Evolutionary conservation across 352 stramenopile species (phyloP), one percentile per base, ranked within the genome.

Genomic region (Globisporangium orthogonon): DNA sequence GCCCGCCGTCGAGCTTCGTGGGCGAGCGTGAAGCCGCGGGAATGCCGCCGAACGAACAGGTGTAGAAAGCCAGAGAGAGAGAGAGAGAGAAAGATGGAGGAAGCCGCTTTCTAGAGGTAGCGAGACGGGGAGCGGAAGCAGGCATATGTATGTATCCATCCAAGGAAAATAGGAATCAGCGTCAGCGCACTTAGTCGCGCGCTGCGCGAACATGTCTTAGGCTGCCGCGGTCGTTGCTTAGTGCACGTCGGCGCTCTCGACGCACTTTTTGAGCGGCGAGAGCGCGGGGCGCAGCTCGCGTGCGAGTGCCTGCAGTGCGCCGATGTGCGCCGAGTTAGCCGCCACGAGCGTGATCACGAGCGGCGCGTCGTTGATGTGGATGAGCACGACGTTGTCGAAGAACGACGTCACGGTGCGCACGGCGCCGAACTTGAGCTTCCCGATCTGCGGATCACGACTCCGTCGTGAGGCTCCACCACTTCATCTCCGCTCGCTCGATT

Each of bases 261-360:
- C 79, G 54, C 68, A 84, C 52, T 75, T 80, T 57, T 89, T 89
- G 41, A 93, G 72, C 40, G 78, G 76, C 46, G 65, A 69, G 50
- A 91, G 75, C n/a, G 71, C 74, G 18, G 74, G 67, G 50, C 74
- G 72, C 56, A 93, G 53, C 58, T 90, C 74, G 40, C 56, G 61
- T 1, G 76, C 74, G 15, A 93, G 61, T 18, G 77, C 73, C 39
- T 83, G 71, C 39, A 93, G 55, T 6, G 78, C 76, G 11, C 80
- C 83, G 28, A 87, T 65, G 37, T 83, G 70, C 13, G 78, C 70
- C 47, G 72, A 81, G 57, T 86, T 73, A 40, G 74, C 59, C n/a
- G 76, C 74, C 47, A 93, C 77, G 33, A 93, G 70, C 44, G 83
- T 93, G 58, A 89, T 74, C 53, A 93, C 83, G 40, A 93, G 71